Percentiles rank a stretch among this genome's conserved stretches.
These are phyloP conservation scores for Mucor sp. DNA, from an alignment of 371 early-diverging fungal genomes.

Conservation along the genomic window DNA sequence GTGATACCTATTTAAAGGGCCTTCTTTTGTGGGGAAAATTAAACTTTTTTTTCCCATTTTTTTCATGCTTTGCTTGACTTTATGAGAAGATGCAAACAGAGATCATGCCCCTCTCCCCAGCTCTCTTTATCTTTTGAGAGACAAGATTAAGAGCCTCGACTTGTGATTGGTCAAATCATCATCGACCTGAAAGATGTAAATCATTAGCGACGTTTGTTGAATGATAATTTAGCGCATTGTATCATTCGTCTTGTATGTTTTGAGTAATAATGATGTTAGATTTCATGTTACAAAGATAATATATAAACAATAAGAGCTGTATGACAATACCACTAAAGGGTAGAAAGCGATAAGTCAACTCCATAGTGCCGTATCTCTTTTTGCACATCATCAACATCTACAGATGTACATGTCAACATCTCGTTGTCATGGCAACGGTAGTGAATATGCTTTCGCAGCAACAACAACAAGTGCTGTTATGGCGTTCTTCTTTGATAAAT, in stretches of 20 bases:
- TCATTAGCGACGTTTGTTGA: not conserved
- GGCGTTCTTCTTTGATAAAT: not conserved
- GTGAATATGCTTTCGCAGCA: not conserved
- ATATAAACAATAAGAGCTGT: not conserved
- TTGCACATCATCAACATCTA: not conserved
- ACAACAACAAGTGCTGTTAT: not conserved
- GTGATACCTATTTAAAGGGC: not conserved
- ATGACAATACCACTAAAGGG: not conserved
- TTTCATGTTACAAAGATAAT: not conserved
- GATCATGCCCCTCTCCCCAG: not conserved
- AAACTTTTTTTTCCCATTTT: not conserved
- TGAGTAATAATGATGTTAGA: conserved; percentile 1
- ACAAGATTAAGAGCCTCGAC: not conserved
- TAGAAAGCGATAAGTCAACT: not conserved
- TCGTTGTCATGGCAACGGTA: not conserved
- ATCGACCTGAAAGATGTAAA: not conserved
- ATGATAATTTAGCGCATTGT: not conserved
- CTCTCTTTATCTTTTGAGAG: not conserved
- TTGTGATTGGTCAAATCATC: not conserved
- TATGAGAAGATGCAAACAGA: not conserved
- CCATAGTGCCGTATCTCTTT: not conserved
- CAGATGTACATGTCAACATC: not conserved
- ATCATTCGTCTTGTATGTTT: not conserved
- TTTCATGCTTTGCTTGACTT: not conserved
- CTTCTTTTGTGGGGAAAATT: not conserved